phyloP scores from a whole-genome alignment of 371 early-diverging fungal species.

The Mortierella sp. region DNA sequence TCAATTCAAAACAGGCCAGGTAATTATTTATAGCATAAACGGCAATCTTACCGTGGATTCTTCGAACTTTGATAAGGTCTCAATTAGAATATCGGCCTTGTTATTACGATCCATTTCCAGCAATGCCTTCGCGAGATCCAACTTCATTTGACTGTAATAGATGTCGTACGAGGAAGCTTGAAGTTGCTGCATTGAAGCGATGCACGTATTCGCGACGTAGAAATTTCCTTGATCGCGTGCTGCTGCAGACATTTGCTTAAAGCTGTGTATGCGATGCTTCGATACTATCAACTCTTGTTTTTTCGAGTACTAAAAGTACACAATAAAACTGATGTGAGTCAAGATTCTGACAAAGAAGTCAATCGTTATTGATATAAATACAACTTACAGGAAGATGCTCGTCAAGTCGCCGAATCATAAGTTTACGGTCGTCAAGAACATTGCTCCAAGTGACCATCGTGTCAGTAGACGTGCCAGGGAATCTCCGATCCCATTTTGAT shows the following conservation, averaged over 20 bases:
- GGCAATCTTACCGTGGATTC: conserved; percentile 25
- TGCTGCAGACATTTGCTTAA: conserved; percentile 60
- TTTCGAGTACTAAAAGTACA: conserved; percentile 23
- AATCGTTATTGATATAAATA: background rate
- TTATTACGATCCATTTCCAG: conserved; percentile 9
- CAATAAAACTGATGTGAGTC: background rate
- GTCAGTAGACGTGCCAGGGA: conserved; percentile 40
- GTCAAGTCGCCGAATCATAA: conserved; percentile 47
- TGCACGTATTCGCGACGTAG: conserved; percentile 60
- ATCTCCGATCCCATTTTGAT: conserved; percentile 39
- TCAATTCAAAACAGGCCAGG: background rate
- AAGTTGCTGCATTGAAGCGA: conserved; percentile 39
- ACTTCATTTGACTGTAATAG: conserved; percentile 28
- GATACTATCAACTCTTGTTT: conserved; percentile 20
- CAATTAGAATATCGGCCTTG: conserved; percentile 23
- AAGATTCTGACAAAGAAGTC: background rate
- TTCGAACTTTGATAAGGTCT: conserved; percentile 28
- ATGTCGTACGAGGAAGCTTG: conserved; percentile 26
- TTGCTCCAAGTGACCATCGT: conserved; percentile 47
- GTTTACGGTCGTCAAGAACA: conserved; percentile 44
- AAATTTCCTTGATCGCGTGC: conserved; percentile 72
- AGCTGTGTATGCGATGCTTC: conserved; percentile 31
- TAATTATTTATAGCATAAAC: too few species aligned
- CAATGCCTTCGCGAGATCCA: conserved; percentile 23
- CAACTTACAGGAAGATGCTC: conserved; percentile 21